Evolutionary conservation across 2,329 filamentous ascomycete genomes (phyloP), one percentile per base, ranked within the genome.

Genomic region (Trichoderma arundinaceum): DNA sequence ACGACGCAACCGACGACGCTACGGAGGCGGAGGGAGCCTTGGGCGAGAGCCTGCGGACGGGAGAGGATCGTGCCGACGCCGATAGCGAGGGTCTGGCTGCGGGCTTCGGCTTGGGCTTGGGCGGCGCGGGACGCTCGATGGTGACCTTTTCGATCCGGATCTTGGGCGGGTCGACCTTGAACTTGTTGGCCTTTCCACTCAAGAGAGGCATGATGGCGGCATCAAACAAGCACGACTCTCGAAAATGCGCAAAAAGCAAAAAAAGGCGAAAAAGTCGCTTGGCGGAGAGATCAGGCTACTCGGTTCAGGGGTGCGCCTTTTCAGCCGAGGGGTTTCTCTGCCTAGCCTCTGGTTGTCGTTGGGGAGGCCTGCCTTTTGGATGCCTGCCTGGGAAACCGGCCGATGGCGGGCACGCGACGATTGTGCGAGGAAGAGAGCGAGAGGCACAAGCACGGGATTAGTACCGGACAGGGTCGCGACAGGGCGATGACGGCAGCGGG

Each of bases 91-190:
- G 68, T 61, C 70, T 69, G 60, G 76, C 71, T 57, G 74, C 70
- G 44, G 72, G 68, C 64, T 75, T 77, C 38, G 74, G 71, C 69
- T 77, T 79, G 7, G 77, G 75, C 53, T 76, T 77, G 8, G 77
- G 77, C 15, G 76, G 73, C 4, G 73, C 68, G 54, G 76, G 71
- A 53, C 72, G 72, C 67, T 79, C 79, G 71, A 85, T 77, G 61
- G 79, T 76, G 65, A 85, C 82, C 69, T 82, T 83, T 73, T 86
- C 83, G 71, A 84, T 82, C 67, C 83, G 81, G 70, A 85, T 80
- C 67, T 79, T 80, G 65, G 82, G 80, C 61, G 80, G 78, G 68
- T 83, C 80, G 69, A 80, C 76, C 75, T 85, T 84, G 76, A 84
- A 81, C 72, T 84, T 86, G 68, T 78, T 79, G 66, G 74, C 75